Evolutionary conservation across 2,329 filamentous ascomycete species (phyloP).

Genomic region (Epichloe elymi): DNA sequence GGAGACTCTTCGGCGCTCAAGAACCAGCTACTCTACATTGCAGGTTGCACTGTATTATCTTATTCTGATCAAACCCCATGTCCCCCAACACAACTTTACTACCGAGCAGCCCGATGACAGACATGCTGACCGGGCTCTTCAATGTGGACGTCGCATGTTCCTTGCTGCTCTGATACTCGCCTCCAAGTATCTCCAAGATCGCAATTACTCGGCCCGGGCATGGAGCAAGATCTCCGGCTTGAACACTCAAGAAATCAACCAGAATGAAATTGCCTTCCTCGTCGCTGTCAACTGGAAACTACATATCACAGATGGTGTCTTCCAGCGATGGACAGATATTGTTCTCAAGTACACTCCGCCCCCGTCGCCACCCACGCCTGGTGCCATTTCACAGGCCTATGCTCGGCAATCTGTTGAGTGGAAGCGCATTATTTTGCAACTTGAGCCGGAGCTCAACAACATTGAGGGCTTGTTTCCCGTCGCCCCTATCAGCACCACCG

Average conservation of each 20-base stretch:
- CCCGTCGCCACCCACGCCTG: conserved; percentile 42
- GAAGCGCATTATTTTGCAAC: conserved; percentile 42
- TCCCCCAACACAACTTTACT: conserved; percentile 73
- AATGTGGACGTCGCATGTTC: conserved; percentile 96
- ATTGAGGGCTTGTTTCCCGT: conserved; percentile 36
- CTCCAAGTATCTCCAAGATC: conserved; percentile 95
- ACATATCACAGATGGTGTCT: conserved; percentile 79
- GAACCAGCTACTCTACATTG: conserved; percentile 92
- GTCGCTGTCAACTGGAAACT: conserved; percentile 86
- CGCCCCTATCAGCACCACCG: conserved; percentile 15
- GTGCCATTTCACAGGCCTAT: conserved; percentile 27
- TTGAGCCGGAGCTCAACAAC: conserved; percentile 46
- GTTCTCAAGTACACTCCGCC: conserved; percentile 78
- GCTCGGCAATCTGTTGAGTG: conserved; percentile 40
- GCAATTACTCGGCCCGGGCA: conserved; percentile 91
- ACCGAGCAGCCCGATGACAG: conserved; percentile 70
- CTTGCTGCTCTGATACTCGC: conserved; percentile 86
- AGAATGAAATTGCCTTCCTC: conserved; percentile 89
- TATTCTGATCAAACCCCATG: conserved; percentile 81
- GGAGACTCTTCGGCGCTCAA: conserved; percentile 86
- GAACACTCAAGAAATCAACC: conserved; percentile 85
- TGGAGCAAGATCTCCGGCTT: conserved; percentile 99
- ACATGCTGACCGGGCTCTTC: conserved; percentile 63
- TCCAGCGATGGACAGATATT: conserved; percentile 88
- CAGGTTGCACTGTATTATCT: conserved; percentile 96